These are phyloP conservation scores for Aegilops umbellulata DNA, from an alignment of 176 grass and related monocot genomes.

Conservation along the genomic window DNA sequence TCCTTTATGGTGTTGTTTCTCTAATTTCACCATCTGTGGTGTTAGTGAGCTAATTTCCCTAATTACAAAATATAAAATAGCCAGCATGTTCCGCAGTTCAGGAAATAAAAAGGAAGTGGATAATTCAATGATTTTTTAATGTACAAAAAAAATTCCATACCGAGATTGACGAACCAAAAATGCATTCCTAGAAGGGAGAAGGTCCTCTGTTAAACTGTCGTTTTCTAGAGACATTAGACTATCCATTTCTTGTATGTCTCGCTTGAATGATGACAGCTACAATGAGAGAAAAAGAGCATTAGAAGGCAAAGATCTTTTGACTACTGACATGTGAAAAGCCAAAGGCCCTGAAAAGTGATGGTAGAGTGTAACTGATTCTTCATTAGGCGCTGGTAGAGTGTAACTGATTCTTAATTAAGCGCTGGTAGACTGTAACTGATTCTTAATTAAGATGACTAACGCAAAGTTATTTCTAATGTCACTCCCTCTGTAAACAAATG, in stretches of 20 bases:
- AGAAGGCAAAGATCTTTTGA: conserved; percentile 26
- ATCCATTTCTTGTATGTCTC: conserved; percentile 93
- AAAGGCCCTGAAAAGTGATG: conserved; percentile 17
- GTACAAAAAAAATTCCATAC: conserved; percentile 49
- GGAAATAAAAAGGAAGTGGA: not conserved
- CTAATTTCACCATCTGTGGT: not conserved
- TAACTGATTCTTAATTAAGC: not conserved
- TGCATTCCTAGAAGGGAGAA: conserved; percentile 77
- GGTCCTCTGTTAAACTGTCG: conserved; percentile 67
- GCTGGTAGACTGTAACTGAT: not conserved
- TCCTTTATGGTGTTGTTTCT: not conserved
- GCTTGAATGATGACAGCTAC: conserved; percentile 87
- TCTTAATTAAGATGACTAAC: conserved; percentile 16
- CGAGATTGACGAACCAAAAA: conserved; percentile 81
- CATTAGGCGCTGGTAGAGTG: not conserved
- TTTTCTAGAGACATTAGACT: conserved; percentile 65
- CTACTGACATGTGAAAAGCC: not conserved
- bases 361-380: not conserved
- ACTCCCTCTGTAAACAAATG: too few species aligned
- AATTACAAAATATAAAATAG: conserved; percentile 7
- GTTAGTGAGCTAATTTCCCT: not conserved
- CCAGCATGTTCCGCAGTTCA: conserved; percentile 10
- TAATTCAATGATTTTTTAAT: conserved; percentile 2
- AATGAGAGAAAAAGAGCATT: conserved; percentile 30
- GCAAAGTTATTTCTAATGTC: not conserved